These are phyloP conservation scores for Geosmithia flava DNA, from an alignment of 2,329 filamentous ascomycete genomes.

Conservation along the genomic window DNA sequence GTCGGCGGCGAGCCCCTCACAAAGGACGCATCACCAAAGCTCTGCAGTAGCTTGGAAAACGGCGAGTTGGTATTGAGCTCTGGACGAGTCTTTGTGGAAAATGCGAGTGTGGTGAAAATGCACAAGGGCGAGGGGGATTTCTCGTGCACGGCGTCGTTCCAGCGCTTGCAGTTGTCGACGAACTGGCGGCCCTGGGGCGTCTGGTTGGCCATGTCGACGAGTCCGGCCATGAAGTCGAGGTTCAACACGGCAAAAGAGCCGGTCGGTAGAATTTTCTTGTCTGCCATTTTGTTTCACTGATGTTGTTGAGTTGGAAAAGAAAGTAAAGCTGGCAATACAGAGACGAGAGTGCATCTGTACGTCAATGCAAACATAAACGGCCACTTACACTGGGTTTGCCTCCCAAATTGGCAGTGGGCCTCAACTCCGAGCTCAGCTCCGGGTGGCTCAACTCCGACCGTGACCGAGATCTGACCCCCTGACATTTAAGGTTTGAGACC, in stretches of 20 bases:
- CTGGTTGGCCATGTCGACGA: constrained; percentile 18
- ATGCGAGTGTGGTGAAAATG: constrained; percentile 23
- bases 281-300: too few species aligned
- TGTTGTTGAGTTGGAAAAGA: too few species aligned
- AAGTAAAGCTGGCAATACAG: too few species aligned
- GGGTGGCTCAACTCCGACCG: constrained; percentile 3
- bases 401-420: background rate
- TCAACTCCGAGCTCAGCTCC: constrained; percentile 1
- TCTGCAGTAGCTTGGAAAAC: constrained; percentile 14
- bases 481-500: too few species aligned
- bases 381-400: background rate
- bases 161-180: constrained; percentile 18
- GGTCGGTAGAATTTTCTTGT: too few species aligned
- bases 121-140: constrained; percentile 17
- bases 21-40: constrained; percentile 11
- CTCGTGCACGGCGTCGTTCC: constrained; percentile 25
- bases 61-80: constrained; percentile 19
- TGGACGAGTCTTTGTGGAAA: constrained; percentile 18
- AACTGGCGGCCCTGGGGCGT: constrained; percentile 18
- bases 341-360: too few species aligned
- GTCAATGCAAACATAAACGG: too few species aligned
- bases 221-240: constrained; percentile 24
- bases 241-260: constrained; percentile 9
- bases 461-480: too few species aligned
- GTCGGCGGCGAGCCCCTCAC: constrained; percentile 11